phyloP scores from a whole-genome alignment of 2,329 filamentous ascomycete species.

The Chaetomium sp. region DNA sequence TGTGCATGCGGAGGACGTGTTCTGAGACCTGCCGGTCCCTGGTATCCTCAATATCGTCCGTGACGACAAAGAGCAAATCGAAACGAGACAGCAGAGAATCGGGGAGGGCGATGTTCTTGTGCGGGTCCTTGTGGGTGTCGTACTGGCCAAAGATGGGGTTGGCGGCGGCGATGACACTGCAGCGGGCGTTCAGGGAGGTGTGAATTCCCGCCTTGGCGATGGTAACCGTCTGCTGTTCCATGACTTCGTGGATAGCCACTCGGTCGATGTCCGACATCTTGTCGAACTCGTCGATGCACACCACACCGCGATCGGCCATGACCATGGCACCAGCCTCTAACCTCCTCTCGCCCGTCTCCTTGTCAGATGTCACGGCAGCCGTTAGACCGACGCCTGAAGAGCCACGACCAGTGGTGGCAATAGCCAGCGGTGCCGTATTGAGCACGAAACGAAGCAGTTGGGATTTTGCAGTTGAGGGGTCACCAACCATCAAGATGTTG shows the following conservation, averaged over 20 bases:
- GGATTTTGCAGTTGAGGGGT: slow-evolving; percentile 98
- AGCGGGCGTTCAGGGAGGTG: slow-evolving; percentile 93
- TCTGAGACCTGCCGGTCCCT: slow-evolving; percentile 90
- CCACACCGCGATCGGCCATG: slow-evolving; percentile 91
- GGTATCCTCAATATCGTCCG: slow-evolving; percentile 95
- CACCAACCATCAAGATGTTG: slow-evolving; percentile 98
- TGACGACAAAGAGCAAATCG: slow-evolving; percentile 95
- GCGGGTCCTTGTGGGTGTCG: slow-evolving; percentile 96
- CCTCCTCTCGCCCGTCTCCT: slow-evolving; percentile 92
- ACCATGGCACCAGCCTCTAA: slow-evolving; percentile 99
- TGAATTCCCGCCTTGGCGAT: slow-evolving; percentile 99
- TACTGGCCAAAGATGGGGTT: slow-evolving; percentile 99
- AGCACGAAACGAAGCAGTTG: slow-evolving; percentile 94
- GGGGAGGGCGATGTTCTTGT: slow-evolving; percentile 96
- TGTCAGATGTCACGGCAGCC: slow-evolving; percentile 92
- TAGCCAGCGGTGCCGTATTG: slow-evolving; percentile 93
- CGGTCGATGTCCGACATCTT: slow-evolving; percentile 99
- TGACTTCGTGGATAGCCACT: slow-evolving; percentile 99
- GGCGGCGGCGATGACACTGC: slow-evolving; percentile 92
- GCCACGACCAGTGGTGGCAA: slow-evolving; percentile 93
- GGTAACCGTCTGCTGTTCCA: slow-evolving; percentile 99
- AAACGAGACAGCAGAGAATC: slow-evolving; percentile 98
- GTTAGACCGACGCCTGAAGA: slow-evolving; percentile 98
- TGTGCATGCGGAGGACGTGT: slow-evolving; percentile 95
- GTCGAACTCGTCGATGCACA: slow-evolving; percentile 99